Evolutionary conservation across 129 eudicot species (phyloP).

Genomic region (Centrapalus pauciflorus): DNA sequence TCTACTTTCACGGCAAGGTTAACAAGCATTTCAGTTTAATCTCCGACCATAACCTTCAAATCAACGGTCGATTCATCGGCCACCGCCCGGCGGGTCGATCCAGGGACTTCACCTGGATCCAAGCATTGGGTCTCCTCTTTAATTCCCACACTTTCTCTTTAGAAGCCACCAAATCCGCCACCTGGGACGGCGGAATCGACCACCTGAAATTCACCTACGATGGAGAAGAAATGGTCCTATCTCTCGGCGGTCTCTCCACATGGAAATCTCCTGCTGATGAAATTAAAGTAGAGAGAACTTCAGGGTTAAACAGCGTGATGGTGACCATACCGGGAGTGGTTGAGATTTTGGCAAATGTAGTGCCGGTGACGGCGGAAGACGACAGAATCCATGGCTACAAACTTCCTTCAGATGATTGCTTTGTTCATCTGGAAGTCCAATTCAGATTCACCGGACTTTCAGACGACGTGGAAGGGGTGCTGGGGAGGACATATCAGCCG

Average conservation of each 20-base stretch:
- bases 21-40: conserved; percentile 64
- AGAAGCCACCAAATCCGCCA: conserved; percentile 51
- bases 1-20: conserved; percentile 70
- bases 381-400: conserved; percentile 46
- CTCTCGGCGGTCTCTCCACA: conserved; percentile 29
- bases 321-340: conserved; percentile 30
- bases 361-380: conserved; percentile 49
- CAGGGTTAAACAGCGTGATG: conserved; percentile 36
- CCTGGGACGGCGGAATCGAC: conserved; percentile 44
- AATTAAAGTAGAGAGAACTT: conserved; percentile 47
- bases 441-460: conserved; percentile 49
- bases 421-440: conserved; percentile 54
- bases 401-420: conserved; percentile 41
- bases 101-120: conserved; percentile 81
- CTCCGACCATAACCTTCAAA: conserved; percentile 64
- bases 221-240: conserved; percentile 17
- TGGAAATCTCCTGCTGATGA: conserved; percentile 32
- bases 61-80: conserved; percentile 74
- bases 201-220: conserved; percentile 47
- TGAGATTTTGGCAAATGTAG: conserved; percentile 46
- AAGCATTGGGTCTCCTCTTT: conserved; percentile 60
- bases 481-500: conserved; percentile 49
- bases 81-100: conserved; percentile 52
- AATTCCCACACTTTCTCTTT: conserved; percentile 48
- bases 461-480: conserved; percentile 43